Percentiles rank a stretch among this genome's conserved stretches.
Conservation (phyloP, 139 green algal species). For the Closterium sp. region DNA sequence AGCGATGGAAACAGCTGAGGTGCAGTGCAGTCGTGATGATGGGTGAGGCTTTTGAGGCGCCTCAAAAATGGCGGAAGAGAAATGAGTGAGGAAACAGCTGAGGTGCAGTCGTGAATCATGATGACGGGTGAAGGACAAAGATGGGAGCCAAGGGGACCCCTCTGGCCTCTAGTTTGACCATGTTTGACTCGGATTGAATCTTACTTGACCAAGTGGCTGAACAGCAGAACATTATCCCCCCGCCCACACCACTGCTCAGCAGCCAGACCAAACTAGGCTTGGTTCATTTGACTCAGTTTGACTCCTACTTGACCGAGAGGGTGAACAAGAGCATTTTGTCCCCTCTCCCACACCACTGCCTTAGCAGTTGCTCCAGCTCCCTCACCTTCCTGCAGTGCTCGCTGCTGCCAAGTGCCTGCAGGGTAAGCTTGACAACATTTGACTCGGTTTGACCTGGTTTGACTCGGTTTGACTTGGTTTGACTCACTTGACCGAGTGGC, state of each 20-base stretch:
- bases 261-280: no score
- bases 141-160: no score
- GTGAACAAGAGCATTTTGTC: neutral
- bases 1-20: neutral
- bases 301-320: neutral
- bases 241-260: slow-evolving; percentile 37
- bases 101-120: no score
- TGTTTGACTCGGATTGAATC: no score
- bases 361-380: slow-evolving; percentile 59
- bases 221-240: neutral
- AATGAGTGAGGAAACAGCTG: no score
- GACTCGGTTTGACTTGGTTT: neutral
- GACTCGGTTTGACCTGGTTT: neutral
- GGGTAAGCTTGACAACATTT: neutral
- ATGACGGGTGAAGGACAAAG: no score
- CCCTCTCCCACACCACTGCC: neutral
- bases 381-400: slow-evolving; percentile 67
- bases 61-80: no score
- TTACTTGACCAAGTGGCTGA: neutral
- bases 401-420: no score
- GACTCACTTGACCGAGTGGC: slow-evolving; percentile 50
- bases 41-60: no score
- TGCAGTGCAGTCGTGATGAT: no score
- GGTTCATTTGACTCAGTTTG: no score
- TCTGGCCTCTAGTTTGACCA: no score